Conservation (phyloP, 306 rosid species). For the Prunus campanulata region DNA sequence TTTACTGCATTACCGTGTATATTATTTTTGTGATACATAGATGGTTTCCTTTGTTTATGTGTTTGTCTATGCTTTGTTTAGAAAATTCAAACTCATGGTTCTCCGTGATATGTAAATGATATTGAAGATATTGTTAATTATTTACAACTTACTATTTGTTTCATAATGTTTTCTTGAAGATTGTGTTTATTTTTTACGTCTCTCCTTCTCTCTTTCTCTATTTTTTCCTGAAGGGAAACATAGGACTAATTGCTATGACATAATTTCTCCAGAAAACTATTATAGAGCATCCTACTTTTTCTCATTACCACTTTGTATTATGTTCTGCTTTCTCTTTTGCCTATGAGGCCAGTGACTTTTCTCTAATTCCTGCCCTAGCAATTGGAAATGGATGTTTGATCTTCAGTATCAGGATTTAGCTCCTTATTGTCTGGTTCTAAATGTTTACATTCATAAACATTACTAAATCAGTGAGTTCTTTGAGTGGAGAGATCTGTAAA, state of each 20-base stretch:
- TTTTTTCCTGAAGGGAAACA: background rate
- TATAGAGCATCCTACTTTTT: background rate
- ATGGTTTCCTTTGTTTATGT: constrained; percentile 8
- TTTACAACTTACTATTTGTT: background rate
- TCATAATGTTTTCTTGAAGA: background rate
- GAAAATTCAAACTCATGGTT: background rate
- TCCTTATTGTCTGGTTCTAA: background rate
- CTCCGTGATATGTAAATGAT: background rate
- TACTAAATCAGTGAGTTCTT: background rate
- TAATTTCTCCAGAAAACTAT: background rate
- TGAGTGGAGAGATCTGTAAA: background rate
- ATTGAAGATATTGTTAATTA: background rate
- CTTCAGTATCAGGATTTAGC: background rate
- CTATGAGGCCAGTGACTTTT: background rate
- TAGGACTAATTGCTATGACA: background rate
- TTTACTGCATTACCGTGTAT: constrained; percentile 1
- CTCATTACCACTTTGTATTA: background rate
- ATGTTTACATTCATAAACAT: background rate
- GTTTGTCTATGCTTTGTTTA: background rate
- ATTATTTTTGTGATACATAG: background rate
- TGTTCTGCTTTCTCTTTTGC: background rate
- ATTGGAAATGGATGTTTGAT: background rate
- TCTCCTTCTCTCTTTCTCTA: background rate
- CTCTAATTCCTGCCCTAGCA: background rate
- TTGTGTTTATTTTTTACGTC: too few species aligned